These are phyloP conservation scores for Linnemannia hyalina DNA, from an alignment of 192 early-diverging fungal species.

Conservation along the genomic window DNA sequence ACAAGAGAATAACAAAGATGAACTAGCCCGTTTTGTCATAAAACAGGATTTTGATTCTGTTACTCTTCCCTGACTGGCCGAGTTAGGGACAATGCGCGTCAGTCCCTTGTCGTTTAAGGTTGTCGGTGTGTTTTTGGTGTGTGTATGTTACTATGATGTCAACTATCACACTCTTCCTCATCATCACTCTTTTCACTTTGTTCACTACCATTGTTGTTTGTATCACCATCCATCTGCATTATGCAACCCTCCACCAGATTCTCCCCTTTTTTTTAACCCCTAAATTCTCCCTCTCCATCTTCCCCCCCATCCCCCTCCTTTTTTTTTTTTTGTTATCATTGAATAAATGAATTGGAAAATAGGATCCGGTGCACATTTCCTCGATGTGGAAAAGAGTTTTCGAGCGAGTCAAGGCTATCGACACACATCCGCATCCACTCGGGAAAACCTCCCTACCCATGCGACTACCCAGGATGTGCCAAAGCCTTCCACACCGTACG, in stretches of 20 bases:
- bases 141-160: neutral
- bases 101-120: neutral
- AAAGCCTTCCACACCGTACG: constrained; percentile 51
- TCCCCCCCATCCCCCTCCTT: neutral
- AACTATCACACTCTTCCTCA: neutral
- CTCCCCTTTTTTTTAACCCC: neutral
- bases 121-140: neutral
- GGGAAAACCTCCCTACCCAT: constrained; percentile 44
- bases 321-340: neutral
- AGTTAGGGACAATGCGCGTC: constrained; percentile 1
- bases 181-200: neutral
- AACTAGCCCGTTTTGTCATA: neutral
- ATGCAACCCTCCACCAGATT: neutral
- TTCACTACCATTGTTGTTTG: neutral
- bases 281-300: neutral
- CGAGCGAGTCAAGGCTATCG: constrained; percentile 28
- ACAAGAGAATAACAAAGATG: neutral
- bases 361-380: constrained; percentile 39
- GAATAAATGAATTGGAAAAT: neutral
- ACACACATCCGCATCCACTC: constrained; percentile 43
- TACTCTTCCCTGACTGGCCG: neutral
- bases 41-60: neutral
- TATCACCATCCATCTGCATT: neutral
- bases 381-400: constrained; percentile 49
- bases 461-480: constrained; percentile 37